Percentiles rank a stretch among this genome's conserved stretches.
These are phyloP conservation scores for Euphorbia pulcherrima DNA, from an alignment of 345 rosid genomes.

Conservation along the genomic window DNA sequence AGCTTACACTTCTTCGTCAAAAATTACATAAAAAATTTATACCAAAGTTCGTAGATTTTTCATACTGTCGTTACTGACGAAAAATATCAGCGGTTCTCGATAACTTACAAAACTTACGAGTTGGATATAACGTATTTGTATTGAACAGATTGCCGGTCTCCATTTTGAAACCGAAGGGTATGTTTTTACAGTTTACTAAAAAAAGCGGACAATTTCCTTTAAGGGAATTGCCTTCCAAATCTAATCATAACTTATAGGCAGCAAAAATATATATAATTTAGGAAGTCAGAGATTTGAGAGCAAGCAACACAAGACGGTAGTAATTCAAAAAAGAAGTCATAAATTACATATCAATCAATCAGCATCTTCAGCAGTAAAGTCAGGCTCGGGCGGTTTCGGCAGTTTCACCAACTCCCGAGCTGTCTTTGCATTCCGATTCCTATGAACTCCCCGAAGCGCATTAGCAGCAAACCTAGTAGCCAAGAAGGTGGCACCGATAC, in stretches of 20 bases:
- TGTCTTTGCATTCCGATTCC: constrained; percentile 65
- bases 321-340: neutral
- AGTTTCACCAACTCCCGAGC: constrained; percentile 67
- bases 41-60: too few relatives aligned
- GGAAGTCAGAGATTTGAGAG: neutral
- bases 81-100: too few relatives aligned
- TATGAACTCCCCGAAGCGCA: constrained; percentile 80
- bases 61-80: too few relatives aligned
- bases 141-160: too few relatives aligned
- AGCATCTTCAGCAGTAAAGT: constrained; percentile 80
- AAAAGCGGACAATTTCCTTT: too few relatives aligned
- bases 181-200: too few relatives aligned
- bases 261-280: too few relatives aligned
- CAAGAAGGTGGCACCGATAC: constrained; percentile 83
- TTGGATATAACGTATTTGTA: too few relatives aligned
- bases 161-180: too few relatives aligned
- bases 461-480: constrained; percentile 88
- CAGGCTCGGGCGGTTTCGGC: constrained; percentile 93
- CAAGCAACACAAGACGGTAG: neutral
- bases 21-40: too few relatives aligned
- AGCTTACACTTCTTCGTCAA: too few relatives aligned
- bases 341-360: constrained; percentile 35
- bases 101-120: too few relatives aligned
- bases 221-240: neutral
- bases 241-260: neutral